Percentiles rank a stretch among this genome's conserved stretches.
These are phyloP conservation scores for Tetramitus jugosus DNA, from an alignment of 208 protist genomes.

Conservation along the genomic window DNA sequence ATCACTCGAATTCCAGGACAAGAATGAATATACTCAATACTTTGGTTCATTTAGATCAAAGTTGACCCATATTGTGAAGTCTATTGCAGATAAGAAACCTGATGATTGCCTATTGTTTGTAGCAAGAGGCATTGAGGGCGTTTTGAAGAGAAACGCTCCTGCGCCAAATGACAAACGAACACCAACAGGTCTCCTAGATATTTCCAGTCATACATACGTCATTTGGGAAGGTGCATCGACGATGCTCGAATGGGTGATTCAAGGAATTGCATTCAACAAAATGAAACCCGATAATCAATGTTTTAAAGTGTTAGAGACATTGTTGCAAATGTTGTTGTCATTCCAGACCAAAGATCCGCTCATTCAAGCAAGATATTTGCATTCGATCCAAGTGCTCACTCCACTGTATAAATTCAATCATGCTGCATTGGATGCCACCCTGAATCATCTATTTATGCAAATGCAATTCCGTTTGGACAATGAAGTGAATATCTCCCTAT, in stretches of 20 bases:
- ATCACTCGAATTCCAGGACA: not conserved
- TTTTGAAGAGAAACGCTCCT: not conserved
- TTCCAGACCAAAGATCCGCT: not conserved
- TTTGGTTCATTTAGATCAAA: not conserved
- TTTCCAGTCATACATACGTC: not conserved
- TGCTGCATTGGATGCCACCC: not conserved
- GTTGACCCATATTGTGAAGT: not conserved
- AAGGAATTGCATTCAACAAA: not conserved
- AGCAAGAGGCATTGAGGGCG: not conserved
- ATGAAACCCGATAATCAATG: too few relatives aligned
- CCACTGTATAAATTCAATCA: not conserved
- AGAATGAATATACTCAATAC: not conserved
- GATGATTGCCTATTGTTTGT: not conserved
- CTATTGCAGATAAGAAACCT: not conserved
- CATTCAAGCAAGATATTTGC: not conserved
- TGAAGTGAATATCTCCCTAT: not conserved
- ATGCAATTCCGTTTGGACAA: not conserved
- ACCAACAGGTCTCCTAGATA: too few relatives aligned
- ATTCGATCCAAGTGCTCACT: not conserved
- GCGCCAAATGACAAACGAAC: not conserved
- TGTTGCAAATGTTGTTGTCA: not conserved
- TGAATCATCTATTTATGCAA: not conserved
- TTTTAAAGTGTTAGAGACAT: not conserved
- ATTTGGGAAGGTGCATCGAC: not conserved
- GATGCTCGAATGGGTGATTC: not conserved